Percentiles rank a stretch among this genome's conserved stretches.
phyloP scores from a whole-genome alignment of 2,329 filamentous ascomycete genomes.

The Pezicula rhizophila region DNA sequence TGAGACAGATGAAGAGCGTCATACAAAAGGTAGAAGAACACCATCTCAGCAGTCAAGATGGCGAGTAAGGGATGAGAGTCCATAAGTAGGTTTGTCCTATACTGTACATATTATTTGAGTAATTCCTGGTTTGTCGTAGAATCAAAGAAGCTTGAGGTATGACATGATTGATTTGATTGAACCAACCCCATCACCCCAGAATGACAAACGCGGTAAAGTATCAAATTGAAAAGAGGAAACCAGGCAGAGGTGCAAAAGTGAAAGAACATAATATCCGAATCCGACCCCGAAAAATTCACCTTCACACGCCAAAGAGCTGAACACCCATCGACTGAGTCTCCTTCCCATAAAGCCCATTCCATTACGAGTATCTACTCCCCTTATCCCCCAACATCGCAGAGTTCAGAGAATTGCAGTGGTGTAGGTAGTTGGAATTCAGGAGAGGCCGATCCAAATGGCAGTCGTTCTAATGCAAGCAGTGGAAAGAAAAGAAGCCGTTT shows the following conservation, averaged over 20 bases:
- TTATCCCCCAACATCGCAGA: not conserved
- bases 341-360: conserved; percentile 15
- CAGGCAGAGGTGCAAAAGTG: not conserved
- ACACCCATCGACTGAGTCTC: conserved; percentile 14
- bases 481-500: conserved; percentile 17
- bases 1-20: no score
- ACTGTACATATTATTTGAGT: no score
- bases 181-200: conserved; percentile 11
- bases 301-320: conserved; percentile 17
- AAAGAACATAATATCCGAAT: conserved; percentile 6
- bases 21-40: no score
- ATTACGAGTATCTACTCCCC: conserved; percentile 24
- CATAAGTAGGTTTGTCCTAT: no score
- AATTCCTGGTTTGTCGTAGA: no score
- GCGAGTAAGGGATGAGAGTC: no score
- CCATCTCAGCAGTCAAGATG: no score
- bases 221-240: conserved; percentile 10
- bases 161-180: conserved; percentile 1
- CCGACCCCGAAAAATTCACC: conserved; percentile 14
- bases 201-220: conserved; percentile 12
- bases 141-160: not conserved
- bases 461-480: conserved; percentile 25
- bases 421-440: conserved; percentile 24
- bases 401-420: conserved; percentile 20
- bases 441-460: conserved; percentile 24